Evolutionary conservation across 108 stramenopile species (phyloP).

Genomic region (Nannochloropsis gaditana): DNA sequence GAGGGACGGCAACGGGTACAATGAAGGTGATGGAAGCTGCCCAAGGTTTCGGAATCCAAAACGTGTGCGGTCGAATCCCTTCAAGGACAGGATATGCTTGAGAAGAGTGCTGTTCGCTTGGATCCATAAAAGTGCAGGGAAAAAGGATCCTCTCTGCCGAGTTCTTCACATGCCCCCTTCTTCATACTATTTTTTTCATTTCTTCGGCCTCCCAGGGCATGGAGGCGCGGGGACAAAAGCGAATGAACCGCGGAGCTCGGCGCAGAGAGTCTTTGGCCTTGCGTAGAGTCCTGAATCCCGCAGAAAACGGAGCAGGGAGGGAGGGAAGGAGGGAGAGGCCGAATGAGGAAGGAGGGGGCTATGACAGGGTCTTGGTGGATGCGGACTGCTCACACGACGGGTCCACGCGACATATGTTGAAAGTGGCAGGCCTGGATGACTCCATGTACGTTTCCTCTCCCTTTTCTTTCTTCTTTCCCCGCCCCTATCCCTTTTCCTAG

Average conservation of each 20-base stretch:
- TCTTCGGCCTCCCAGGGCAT: not conserved
- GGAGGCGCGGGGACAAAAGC: not conserved
- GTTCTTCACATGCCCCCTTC: too few species aligned
- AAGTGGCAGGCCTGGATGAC: not conserved
- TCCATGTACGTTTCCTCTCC: not conserved
- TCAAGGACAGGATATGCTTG: not conserved
- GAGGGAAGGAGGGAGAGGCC: not conserved
- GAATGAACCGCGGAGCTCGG: not conserved
- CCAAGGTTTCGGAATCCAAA: too few species aligned
- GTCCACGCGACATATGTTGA: constrained; percentile 17
- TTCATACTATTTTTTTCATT: not conserved
- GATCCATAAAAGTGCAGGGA: too few species aligned
- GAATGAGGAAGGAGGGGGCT: not conserved
- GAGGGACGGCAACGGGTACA: not conserved
- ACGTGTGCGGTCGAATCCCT: too few species aligned
- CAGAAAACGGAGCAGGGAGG: not conserved
- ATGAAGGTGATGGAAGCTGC: not conserved
- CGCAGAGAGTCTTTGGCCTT: not conserved
- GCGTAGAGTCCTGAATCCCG: not conserved
- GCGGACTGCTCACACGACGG: constrained; percentile 27
- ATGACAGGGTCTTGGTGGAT: constrained; percentile 26
- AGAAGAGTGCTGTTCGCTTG: not conserved
- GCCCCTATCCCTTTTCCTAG: not conserved
- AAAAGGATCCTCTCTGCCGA: too few species aligned
- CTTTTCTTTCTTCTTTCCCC: not conserved